Evolutionary conservation across 73 alveolate species (phyloP).

Genomic region (Paramecium primaurelia): DNA sequence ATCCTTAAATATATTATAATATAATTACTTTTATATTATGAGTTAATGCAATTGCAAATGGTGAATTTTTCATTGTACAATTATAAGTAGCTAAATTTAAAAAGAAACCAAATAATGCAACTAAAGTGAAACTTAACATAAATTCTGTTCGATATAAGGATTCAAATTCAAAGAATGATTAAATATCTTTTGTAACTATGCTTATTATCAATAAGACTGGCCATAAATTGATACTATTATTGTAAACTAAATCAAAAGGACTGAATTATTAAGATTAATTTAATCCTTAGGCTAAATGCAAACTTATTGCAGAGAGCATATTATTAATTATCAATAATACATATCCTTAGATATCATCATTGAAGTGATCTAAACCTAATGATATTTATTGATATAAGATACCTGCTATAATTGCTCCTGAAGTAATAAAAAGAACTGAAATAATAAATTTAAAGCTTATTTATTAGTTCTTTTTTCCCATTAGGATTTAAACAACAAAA

Average conservation of each 20-base stretch:
- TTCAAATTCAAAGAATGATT: not conserved
- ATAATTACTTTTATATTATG: not conserved
- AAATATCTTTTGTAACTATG: not conserved
- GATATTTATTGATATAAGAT: not conserved
- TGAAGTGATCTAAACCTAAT: not conserved
- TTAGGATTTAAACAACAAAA: not conserved
- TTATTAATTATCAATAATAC: not conserved
- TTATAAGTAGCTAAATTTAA: slow-evolving; percentile 27
- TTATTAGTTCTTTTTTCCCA: not conserved
- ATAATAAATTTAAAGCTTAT: not conserved
- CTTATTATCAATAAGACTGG: not conserved
- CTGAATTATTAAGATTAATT: not conserved
- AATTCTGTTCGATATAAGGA: not conserved
- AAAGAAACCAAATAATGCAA: slow-evolving; percentile 16
- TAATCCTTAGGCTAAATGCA: not conserved
- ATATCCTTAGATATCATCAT: slow-evolving; percentile 8
- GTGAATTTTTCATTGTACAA: slow-evolving; percentile 38
- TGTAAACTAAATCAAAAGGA: slow-evolving; percentile 22
- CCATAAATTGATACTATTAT: slow-evolving; percentile 13
- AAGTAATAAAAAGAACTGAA: slow-evolving; percentile 17
- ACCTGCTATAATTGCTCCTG: slow-evolving; percentile 45
- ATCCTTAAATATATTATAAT: not conserved
- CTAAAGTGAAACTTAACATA: not conserved
- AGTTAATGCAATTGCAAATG: slow-evolving; percentile 34
- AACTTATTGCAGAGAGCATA: not conserved